Conservation (phyloP, 2,329 filamentous ascomycete genomes). For the Rhexocercosporidium sp. region DNA sequence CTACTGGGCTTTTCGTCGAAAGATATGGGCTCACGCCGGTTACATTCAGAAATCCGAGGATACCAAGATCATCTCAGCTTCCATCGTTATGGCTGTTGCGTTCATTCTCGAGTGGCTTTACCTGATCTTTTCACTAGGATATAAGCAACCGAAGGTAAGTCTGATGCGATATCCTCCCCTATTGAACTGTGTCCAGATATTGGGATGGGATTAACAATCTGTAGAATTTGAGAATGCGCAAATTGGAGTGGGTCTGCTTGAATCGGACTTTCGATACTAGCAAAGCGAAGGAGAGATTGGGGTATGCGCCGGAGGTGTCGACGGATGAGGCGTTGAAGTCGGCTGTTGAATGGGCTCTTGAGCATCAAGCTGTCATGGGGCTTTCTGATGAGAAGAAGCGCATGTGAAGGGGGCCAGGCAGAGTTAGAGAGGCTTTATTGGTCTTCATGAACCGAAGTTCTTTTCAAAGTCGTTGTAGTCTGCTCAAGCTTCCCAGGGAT, state of each 20-base stretch:
- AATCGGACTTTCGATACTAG: conserved; percentile 9
- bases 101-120: conserved; percentile 15
- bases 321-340: conserved; percentile 7
- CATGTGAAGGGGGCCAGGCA: not conserved
- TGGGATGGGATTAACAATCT: not conserved
- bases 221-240: not conserved
- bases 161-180: too few relatives aligned
- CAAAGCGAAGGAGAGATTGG: conserved; percentile 11
- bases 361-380: not conserved
- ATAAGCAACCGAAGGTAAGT: conserved; percentile 2
- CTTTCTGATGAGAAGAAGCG: not conserved
- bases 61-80: conserved; percentile 15
- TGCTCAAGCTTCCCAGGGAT: too few relatives aligned
- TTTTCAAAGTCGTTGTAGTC: too few relatives aligned
- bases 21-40: conserved; percentile 11
- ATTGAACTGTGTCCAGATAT: too few relatives aligned
- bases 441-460: too few relatives aligned
- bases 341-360: not conserved
- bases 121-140: conserved; percentile 10
- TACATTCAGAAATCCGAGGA: conserved; percentile 1
- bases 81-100: conserved; percentile 11
- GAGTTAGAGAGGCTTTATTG: too few relatives aligned
- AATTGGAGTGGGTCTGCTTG: conserved; percentile 12
- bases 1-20: conserved; percentile 20
- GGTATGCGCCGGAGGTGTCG: not conserved